Base-by-base conservation (phyloP, 805 yeast species). In the Spathaspora passalidarum region DNA sequence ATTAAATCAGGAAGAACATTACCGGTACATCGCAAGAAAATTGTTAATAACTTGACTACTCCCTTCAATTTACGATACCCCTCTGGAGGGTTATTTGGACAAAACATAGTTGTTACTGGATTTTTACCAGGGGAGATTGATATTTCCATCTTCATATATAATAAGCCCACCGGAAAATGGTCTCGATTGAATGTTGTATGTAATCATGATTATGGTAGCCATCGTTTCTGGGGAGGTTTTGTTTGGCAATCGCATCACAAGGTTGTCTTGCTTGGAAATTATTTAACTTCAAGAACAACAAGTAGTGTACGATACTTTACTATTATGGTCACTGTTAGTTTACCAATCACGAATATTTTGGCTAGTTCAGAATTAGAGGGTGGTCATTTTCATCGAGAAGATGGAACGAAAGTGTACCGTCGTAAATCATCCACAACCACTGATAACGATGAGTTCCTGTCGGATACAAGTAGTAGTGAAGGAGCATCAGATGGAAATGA, bases 191-290 rank as follows among this genome's bases (percentile, higher is more conserved):
- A 79, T 49, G 65, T 77, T 13, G 73, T 74, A 36, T 59, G 83
- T 54, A 72, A 75, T 40, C 82, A 78, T 51, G 78, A 74, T 40
- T 65, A 72, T 25, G 76, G 76, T 23, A 70, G 78, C 2, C 87
- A 84, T 55, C 66, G 84, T 43, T 73, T 84, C 42, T 80, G 87
- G 79, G 82, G 80, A 50, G 80, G 86, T 0, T 82, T 77, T 62
- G 81, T 81, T 1, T 86, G 95, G 95, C 76, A 76, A 25, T 83
- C 91, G 0, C 95, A 86, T 61, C 92, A 86, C 56, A 82, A 81
- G 58, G 81, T 84, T 1, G 65, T 84, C 1, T 61, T 84, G 22
- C 55, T 86, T 29, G 94, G 94, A 1, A 75, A 73, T 51, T 55
- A 59, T 25, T 64, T 70, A n/a, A 71, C 79, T 3, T 62, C 75